These are phyloP conservation scores for Xylaria sp. DNA, from an alignment of 2,329 filamentous ascomycete species.

Conservation along the genomic window DNA sequence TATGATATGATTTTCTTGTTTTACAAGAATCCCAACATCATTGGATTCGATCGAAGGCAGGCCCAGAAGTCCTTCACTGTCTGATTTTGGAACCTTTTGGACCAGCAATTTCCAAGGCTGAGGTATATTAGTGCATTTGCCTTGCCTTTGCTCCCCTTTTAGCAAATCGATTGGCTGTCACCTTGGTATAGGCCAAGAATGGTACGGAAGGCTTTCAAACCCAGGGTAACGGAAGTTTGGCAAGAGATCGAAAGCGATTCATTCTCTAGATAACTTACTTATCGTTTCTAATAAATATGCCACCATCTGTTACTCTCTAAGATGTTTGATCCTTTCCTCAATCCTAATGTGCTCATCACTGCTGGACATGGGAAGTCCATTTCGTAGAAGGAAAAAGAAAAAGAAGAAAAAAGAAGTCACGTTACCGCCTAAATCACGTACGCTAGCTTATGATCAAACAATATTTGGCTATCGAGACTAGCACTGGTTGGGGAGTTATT, in stretches of 20 bases:
- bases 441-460: no score
- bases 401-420: no score
- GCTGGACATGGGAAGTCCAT: background rate
- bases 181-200: constrained; percentile 48
- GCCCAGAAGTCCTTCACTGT: constrained; percentile 35
- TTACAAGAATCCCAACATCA: constrained; percentile 40
- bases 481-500: no score
- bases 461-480: no score
- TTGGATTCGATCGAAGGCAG: constrained; percentile 46
- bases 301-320: constrained; percentile 20
- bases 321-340: background rate
- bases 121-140: constrained; percentile 37
- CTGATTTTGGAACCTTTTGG: constrained; percentile 47
- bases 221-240: constrained; percentile 48
- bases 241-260: constrained; percentile 40
- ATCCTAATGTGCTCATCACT: background rate
- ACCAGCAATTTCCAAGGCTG: constrained; percentile 35
- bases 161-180: constrained; percentile 42
- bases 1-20: constrained; percentile 33
- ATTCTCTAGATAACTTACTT: constrained; percentile 41
- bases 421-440: no score
- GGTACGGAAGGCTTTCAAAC: constrained; percentile 41
- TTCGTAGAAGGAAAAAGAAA: background rate
- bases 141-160: constrained; percentile 41
- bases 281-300: constrained; percentile 39